Conservation (phyloP, 2,329 filamentous ascomycete genomes). For the Ramularia endophylla region DNA sequence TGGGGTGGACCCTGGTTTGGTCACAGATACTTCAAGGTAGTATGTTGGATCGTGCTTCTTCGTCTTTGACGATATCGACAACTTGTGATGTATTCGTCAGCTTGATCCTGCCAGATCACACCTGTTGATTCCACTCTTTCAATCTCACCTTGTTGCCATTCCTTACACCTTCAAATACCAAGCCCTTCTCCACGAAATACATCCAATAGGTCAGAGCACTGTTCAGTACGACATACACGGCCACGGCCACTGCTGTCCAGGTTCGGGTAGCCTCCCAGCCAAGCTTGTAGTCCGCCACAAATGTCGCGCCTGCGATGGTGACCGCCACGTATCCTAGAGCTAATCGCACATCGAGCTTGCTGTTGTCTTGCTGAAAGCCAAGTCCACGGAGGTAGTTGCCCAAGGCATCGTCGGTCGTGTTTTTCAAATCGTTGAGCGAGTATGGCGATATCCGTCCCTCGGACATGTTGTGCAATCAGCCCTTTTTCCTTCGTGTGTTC, state of each 20-base stretch:
- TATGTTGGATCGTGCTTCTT: slow-evolving; percentile 81
- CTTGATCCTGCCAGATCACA: not conserved
- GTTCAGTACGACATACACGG: slow-evolving; percentile 74
- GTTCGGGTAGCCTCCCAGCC: slow-evolving; percentile 83
- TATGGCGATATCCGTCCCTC: slow-evolving; percentile 32
- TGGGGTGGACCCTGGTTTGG: slow-evolving; percentile 11
- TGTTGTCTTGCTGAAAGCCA: slow-evolving; percentile 76
- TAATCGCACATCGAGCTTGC: slow-evolving; percentile 74
- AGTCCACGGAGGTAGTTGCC: slow-evolving; percentile 88
- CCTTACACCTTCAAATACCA: slow-evolving; percentile 70
- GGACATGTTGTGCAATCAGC: slow-evolving; percentile 20
- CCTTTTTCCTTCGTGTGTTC: too few species aligned
- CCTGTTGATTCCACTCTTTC: too few species aligned
- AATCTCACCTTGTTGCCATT: slow-evolving; percentile 59
- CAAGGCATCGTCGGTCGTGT: slow-evolving; percentile 91
- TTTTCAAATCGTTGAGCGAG: slow-evolving; percentile 72
- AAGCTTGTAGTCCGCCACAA: slow-evolving; percentile 84
- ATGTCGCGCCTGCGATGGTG: slow-evolving; percentile 71
- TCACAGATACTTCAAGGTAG: slow-evolving; percentile 55
- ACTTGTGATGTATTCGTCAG: slow-evolving; percentile 40
- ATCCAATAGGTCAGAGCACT: slow-evolving; percentile 76
- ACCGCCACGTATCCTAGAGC: slow-evolving; percentile 79
- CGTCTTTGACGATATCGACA: slow-evolving; percentile 65
- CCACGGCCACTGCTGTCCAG: slow-evolving; percentile 74
- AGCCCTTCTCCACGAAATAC: slow-evolving; percentile 71